phyloP scores from a whole-genome alignment of 2,329 filamentous ascomycete genomes.

The Stachybotrys chlorohalonatus region DNA sequence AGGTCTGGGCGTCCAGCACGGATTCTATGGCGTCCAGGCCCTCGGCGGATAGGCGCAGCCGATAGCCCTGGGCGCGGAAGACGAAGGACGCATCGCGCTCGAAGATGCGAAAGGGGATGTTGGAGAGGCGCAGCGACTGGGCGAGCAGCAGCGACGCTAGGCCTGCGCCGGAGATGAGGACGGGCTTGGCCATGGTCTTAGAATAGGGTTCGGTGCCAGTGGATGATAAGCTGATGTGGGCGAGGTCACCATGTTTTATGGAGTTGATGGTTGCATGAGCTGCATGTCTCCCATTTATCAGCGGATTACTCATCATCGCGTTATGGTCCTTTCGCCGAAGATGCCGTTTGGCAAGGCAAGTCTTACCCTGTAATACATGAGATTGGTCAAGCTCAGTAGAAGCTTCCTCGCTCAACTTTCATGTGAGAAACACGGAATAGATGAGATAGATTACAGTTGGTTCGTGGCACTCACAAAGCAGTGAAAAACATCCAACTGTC shows the following conservation, averaged over 20 bases:
- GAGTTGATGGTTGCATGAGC: background rate
- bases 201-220: background rate
- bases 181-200: constrained; percentile 17
- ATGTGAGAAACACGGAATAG: too few relatives aligned
- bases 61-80: constrained; percentile 55
- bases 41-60: constrained; percentile 46
- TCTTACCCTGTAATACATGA: too few relatives aligned
- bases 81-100: constrained; percentile 41
- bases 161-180: constrained; percentile 36
- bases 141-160: constrained; percentile 33
- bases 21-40: constrained; percentile 53
- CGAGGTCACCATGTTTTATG: background rate
- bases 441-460: too few relatives aligned
- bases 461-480: too few relatives aligned
- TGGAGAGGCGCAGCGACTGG: constrained; percentile 28
- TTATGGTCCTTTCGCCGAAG: too few relatives aligned
- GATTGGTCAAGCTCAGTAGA: too few relatives aligned
- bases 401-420: too few relatives aligned
- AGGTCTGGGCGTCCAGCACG: constrained; percentile 38
- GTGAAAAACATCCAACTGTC: too few relatives aligned
- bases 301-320: too few relatives aligned
- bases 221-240: too few relatives aligned
- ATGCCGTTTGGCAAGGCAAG: too few relatives aligned
- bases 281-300: too few relatives aligned
- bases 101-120: constrained; percentile 44